Evolutionary conservation across 148 eudicot genomes (phyloP).

Genomic region (Diospyros kaki): DNA sequence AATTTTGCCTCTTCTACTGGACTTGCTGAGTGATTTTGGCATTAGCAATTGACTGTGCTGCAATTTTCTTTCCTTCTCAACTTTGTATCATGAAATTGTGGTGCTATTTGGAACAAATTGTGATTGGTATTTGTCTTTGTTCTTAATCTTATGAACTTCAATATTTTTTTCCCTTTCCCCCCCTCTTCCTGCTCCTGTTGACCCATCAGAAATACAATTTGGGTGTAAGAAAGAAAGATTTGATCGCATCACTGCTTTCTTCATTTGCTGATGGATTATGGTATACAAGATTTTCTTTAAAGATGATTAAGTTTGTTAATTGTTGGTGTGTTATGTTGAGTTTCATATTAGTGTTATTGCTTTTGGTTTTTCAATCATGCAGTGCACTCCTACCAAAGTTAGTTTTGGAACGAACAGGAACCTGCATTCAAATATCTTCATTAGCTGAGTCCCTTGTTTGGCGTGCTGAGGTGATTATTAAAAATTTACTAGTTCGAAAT

Average conservation of each 20-base stretch:
- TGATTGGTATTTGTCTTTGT: neutral
- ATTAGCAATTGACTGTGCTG: neutral
- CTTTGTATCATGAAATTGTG: constrained; percentile 1
- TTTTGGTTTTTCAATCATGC: constrained; percentile 26
- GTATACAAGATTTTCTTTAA: constrained; percentile 28
- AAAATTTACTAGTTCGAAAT: neutral
- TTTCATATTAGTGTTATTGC: neutral
- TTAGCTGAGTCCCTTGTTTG: constrained; percentile 74
- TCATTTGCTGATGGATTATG: constrained; percentile 47
- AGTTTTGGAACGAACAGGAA: constrained; percentile 54
- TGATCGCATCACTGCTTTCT: constrained; percentile 53
- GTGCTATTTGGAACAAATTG: neutral
- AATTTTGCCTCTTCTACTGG: neutral
- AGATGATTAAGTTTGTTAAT: neutral
- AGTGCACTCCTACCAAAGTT: constrained; percentile 45
- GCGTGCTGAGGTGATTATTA: constrained; percentile 75
- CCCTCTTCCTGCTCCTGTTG: constrained; percentile 10
- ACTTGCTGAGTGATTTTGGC: neutral
- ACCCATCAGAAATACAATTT: constrained; percentile 43
- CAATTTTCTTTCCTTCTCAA: neutral
- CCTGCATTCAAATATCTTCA: constrained; percentile 56
- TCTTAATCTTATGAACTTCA: neutral
- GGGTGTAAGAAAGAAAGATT: constrained; percentile 69
- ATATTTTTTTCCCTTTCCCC: neutral
- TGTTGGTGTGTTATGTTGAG: neutral